Evolutionary conservation across 441 rosid genomes (phyloP).

Genomic region (Lepidium campestre): DNA sequence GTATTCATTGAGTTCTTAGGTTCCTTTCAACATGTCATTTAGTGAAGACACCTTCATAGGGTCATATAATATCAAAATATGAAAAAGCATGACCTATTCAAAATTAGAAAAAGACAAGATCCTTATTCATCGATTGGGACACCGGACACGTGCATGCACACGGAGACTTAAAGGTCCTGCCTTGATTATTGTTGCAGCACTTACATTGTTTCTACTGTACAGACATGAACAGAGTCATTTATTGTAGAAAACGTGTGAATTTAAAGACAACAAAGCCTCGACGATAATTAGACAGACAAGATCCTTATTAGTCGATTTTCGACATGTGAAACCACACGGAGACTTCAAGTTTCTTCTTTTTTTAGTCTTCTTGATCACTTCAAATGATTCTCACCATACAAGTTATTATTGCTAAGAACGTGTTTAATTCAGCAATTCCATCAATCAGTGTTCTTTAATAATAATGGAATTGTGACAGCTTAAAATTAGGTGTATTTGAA

Average conservation of each 20-base stretch:
- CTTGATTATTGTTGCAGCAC: background rate
- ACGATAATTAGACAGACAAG: background rate
- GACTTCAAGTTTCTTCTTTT: background rate
- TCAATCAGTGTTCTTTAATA: background rate
- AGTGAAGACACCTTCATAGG: background rate
- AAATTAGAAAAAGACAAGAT: background rate
- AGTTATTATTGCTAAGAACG: background rate
- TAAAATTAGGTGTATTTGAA: background rate
- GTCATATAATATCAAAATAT: background rate
- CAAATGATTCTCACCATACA: background rate
- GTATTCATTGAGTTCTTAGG: background rate
- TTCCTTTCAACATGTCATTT: background rate
- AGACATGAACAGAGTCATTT: background rate
- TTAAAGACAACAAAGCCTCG: background rate
- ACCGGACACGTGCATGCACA: constrained; percentile 5
- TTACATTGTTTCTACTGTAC: background rate
- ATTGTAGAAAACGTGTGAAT: constrained; percentile 5
- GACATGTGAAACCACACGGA: background rate
- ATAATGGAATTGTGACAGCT: background rate
- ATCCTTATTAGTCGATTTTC: background rate
- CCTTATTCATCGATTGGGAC: background rate
- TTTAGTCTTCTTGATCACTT: background rate
- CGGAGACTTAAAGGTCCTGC: background rate
- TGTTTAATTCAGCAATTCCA: background rate
- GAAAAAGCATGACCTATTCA: background rate